phyloP scores from a whole-genome alignment of 768 basidiomycete species.

The Leccinum barrowsii region DNA sequence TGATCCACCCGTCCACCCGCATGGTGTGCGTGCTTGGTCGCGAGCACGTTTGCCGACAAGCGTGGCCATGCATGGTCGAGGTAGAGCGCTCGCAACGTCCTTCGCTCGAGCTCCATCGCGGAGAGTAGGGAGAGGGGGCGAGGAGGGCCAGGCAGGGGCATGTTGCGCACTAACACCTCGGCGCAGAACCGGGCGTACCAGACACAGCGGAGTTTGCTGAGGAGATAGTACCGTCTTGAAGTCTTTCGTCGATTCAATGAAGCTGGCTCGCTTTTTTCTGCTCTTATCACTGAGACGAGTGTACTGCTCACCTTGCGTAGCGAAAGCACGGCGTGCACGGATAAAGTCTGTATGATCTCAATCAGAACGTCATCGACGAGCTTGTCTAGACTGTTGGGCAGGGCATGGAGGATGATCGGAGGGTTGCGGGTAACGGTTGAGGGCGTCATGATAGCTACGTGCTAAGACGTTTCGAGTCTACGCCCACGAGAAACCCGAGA shows the following conservation, averaged over 20 bases:
- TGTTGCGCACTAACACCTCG: slow-evolving; percentile 19
- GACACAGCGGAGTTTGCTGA: slow-evolving; percentile 23
- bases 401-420: not conserved
- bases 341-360: slow-evolving; percentile 12
- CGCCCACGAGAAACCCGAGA: not conserved
- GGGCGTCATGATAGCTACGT: slow-evolving; percentile 2
- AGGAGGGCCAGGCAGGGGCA: slow-evolving; percentile 20
- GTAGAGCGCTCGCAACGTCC: slow-evolving; percentile 26
- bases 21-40: not conserved
- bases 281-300: not conserved
- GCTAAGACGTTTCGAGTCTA: not conserved
- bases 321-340: slow-evolving; percentile 18
- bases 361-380: slow-evolving; percentile 28
- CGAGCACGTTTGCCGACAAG: slow-evolving; percentile 11
- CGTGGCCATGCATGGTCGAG: slow-evolving; percentile 24
- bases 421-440: not conserved
- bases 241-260: slow-evolving; percentile 13
- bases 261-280: not conserved
- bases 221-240: slow-evolving; percentile 25
- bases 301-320: slow-evolving; percentile 21
- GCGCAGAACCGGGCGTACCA: slow-evolving; percentile 23
- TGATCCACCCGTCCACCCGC: slow-evolving; percentile 18
- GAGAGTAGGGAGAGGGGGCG: slow-evolving; percentile 12
- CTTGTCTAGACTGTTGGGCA: slow-evolving; percentile 17
- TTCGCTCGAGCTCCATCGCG: slow-evolving; percentile 24